Evolutionary conservation across 805 yeast species (phyloP).

Genomic region (Zygosaccharomyces bailii): DNA sequence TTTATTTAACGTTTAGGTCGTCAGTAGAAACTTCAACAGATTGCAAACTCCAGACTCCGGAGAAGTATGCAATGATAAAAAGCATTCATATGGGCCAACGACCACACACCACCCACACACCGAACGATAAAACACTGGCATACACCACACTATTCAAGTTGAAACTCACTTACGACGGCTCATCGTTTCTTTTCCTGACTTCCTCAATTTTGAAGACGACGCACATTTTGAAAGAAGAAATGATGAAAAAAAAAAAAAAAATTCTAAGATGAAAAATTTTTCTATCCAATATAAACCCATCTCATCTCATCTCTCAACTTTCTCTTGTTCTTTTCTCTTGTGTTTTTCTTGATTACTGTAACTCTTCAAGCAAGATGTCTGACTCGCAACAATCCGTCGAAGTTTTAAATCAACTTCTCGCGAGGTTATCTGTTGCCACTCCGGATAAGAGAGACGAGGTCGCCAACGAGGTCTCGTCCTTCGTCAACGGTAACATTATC

Average conservation of each 20-base stretch:
- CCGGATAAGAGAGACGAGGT: conserved; percentile 79
- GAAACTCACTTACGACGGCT: not conserved
- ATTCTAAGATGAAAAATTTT: conserved; percentile 14
- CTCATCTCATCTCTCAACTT: conserved; percentile 14
- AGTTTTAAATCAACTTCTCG: conserved; percentile 90
- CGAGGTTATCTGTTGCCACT: conserved; percentile 85
- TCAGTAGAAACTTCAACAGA: too few species aligned
- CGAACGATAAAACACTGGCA: too few species aligned
- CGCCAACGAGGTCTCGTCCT: conserved; percentile 85
- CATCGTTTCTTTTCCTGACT: conserved; percentile 1
- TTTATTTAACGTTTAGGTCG: too few species aligned
- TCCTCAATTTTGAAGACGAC: conserved; percentile 1
- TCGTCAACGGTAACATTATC: conserved; percentile 93
- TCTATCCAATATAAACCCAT: conserved; percentile 14
- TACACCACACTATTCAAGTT: not conserved
- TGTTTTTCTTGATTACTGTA: conserved; percentile 8
- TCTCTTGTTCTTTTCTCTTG: conserved; percentile 4
- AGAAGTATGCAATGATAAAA: too few species aligned
- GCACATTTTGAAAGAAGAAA: conserved; percentile 3
- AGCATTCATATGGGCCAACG: too few species aligned
- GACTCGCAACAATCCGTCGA: conserved; percentile 50
- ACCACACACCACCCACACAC: too few species aligned
- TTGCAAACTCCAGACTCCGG: too few species aligned
- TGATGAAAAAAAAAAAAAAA: conserved; percentile 6
- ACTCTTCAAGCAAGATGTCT: conserved; percentile 37